These are phyloP conservation scores for Ceratocystis huliohia DNA, from an alignment of 2,329 filamentous ascomycete genomes.

Conservation along the genomic window DNA sequence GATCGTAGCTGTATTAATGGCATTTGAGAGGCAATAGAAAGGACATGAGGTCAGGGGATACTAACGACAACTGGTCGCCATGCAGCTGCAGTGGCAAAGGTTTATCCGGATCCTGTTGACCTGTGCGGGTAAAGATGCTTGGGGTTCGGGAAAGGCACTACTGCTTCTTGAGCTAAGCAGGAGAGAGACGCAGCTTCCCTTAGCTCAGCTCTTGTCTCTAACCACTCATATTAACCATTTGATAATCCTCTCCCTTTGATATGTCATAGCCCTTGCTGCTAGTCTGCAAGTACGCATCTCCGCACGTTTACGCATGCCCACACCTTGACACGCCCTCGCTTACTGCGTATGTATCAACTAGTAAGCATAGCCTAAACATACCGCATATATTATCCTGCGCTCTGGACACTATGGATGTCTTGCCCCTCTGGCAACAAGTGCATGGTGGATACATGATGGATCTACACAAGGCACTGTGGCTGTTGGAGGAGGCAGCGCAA, in stretches of 20 bases:
- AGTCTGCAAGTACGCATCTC: too few relatives aligned
- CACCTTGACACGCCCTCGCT: neutral
- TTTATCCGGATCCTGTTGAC: neutral
- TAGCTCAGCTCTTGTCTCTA: neutral
- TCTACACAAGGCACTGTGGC: neutral
- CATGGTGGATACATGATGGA: neutral
- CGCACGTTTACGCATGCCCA: too few relatives aligned
- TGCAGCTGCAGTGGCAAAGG: neutral
- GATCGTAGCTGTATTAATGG: neutral
- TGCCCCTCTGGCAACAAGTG: neutral
- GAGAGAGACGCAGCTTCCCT: neutral
- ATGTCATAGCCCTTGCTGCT: neutral
- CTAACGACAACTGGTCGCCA: neutral
- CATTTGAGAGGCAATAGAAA: neutral
- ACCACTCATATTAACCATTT: too few relatives aligned
- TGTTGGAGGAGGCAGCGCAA: neutral
- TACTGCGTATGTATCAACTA: neutral
- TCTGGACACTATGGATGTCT: neutral
- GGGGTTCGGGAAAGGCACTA: neutral
- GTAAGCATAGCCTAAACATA: slow-evolving; percentile 5
- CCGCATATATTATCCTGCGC: neutral
- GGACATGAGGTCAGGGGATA: neutral
- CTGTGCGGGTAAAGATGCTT: neutral
- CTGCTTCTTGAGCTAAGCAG: neutral
- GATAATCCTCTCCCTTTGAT: neutral